Evolutionary conservation across 306 rosid species (phyloP).

Genomic region (Acacia crassicarpa): DNA sequence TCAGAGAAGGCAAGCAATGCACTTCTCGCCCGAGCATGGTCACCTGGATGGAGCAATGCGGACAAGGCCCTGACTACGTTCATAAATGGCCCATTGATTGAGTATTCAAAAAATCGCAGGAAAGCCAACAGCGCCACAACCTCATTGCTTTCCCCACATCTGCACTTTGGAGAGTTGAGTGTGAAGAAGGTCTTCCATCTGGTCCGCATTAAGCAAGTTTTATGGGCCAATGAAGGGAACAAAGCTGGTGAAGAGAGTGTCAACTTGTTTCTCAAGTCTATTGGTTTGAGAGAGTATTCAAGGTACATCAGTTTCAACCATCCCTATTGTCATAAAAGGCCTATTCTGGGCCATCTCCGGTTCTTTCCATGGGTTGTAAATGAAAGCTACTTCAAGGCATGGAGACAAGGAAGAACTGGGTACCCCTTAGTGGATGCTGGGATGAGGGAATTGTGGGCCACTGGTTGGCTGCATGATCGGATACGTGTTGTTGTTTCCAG

Average conservation of each 20-base stretch:
- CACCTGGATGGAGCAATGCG: conserved; percentile 99
- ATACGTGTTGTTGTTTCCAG: conserved; percentile 93
- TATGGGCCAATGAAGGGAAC: conserved; percentile 93
- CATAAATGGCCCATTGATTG: conserved; percentile 82
- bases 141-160: conserved; percentile 91
- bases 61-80: conserved; percentile 85
- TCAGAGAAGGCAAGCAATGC: conserved; percentile 97
- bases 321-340: conserved; percentile 81
- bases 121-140: conserved; percentile 96
- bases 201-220: conserved; percentile 89
- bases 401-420: conserved; percentile 99
- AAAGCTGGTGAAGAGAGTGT: conserved; percentile 87
- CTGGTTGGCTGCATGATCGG: conserved; percentile 96
- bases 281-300: conserved; percentile 92
- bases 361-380: conserved; percentile 85
- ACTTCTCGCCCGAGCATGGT: conserved; percentile 97
- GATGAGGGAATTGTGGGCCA: conserved; percentile 98
- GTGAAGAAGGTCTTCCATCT: conserved; percentile 94
- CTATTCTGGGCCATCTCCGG: conserved; percentile 85
- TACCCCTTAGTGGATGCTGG: conserved; percentile 98
- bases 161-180: conserved; percentile 97
- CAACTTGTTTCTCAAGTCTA: conserved; percentile 80
- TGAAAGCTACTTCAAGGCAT: conserved; percentile 76
- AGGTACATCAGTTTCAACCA: conserved; percentile 89
- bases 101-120: conserved; percentile 80